phyloP scores from a whole-genome alignment of 768 basidiomycete species.

The Kwoniella newhampshirensis region DNA sequence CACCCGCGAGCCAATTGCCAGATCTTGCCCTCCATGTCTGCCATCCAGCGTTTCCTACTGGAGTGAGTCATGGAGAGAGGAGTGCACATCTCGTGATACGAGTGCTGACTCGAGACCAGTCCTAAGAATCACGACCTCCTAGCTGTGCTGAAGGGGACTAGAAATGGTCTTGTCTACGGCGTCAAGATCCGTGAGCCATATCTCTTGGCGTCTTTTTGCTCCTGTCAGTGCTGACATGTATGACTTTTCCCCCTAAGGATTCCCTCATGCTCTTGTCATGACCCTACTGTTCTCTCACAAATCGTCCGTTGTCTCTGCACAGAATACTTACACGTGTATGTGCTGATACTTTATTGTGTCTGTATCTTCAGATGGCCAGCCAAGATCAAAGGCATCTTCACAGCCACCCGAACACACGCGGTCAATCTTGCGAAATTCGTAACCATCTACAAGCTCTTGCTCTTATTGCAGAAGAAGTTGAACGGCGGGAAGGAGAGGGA shows the following conservation, averaged over 20 bases:
- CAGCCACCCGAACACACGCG: conserved; percentile 86
- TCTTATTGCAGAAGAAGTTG: conserved; percentile 74
- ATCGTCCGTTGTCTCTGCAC: conserved; percentile 67
- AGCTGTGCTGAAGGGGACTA: conserved; percentile 86
- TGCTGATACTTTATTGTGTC: background rate
- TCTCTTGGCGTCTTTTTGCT: conserved; percentile 1
- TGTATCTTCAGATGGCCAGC: conserved; percentile 29
- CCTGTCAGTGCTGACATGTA: too few species aligned
- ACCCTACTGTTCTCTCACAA: conserved; percentile 88
- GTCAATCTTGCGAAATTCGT: conserved; percentile 92
- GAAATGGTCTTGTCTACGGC: conserved; percentile 53
- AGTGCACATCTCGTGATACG: too few species aligned
- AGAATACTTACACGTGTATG: background rate
- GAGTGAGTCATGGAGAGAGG: conserved; percentile 27
- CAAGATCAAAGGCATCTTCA: conserved; percentile 62
- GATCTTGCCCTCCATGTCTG: conserved; percentile 20
- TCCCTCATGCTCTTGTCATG: conserved; percentile 97
- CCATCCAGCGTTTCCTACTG: conserved; percentile 30
- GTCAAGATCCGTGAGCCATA: conserved; percentile 47
- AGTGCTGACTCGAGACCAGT: conserved; percentile 23
- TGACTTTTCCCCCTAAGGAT: conserved; percentile 56
- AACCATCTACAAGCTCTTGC: conserved; percentile 80
- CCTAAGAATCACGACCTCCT: conserved; percentile 86
- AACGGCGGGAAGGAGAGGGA: conserved; percentile 76
- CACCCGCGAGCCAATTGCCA: too few species aligned